Evolutionary conservation across 768 basidiomycete genomes (phyloP), one percentile per base, ranked within the genome.

Genomic region (Podaxis sp.): DNA sequence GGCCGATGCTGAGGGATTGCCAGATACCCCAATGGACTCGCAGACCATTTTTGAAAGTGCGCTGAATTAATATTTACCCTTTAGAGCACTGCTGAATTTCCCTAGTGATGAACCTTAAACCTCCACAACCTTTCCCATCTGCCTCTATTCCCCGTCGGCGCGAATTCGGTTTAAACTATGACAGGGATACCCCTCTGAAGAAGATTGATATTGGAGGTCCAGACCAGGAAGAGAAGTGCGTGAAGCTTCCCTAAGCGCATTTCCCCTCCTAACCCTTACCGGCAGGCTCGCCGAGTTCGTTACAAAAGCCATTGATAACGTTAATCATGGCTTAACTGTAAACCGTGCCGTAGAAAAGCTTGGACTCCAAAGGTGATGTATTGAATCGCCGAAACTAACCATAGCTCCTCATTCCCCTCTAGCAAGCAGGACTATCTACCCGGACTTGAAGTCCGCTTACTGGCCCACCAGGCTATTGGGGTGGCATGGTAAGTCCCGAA

Each of bases 391-490:
- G 12, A 40, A 17, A 58, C 17, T 17, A 28, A 11, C 22, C 33
- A 15, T 38, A 12, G 33, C 8, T 33, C 33, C n/a, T 59, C 24
- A 64, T 36, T 12, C 33, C 46, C 28, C 63, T 64, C 7, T 59
- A 86, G 84, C 64, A 69, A 81, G 28, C 78, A 79, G 49, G 86
- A 89, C 63, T 68, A 85, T 17, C 71, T 95, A 1, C 87, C 88
- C 0, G 90, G 90, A 0, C 74, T 93, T 64, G 86, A 87, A 69
- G 84, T 92, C 11, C 80, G 84, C 3, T 78, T 93, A 8, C 77
- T 93, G 64, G 83, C 85, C 6, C 92, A 93, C 69, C 89, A 93
- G 72, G 77, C 83, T 40, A 87, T 93, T 56, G 92, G 92, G 0
- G 90, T 93, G 17, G 82, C 82, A 40, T 93, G 90, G 88, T 84